Conservation (phyloP, 2,329 filamentous ascomycete species). For the Colletotrichum sp. region DNA sequence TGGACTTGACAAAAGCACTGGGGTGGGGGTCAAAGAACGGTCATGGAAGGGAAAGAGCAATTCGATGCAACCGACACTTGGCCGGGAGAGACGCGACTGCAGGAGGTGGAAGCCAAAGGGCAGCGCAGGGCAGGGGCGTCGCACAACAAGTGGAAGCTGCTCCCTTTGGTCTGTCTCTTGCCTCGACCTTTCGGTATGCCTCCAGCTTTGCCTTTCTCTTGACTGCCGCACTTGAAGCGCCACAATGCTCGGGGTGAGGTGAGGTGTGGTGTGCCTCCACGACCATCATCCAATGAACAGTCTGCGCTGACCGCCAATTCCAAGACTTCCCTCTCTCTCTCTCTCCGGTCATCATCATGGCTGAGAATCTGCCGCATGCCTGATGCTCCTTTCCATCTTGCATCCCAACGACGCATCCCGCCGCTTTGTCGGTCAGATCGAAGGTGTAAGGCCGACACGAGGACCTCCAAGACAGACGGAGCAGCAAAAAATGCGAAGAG, state of each 20-base stretch:
- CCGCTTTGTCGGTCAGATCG: conserved; percentile 2
- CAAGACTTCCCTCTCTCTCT: background rate
- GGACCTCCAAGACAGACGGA: background rate
- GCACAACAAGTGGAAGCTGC: background rate
- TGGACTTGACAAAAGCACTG: background rate
- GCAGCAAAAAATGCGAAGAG: background rate
- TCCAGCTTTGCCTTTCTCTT: background rate
- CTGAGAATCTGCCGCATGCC: background rate
- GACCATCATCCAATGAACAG: background rate
- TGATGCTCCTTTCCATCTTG: background rate
- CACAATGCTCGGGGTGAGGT: background rate
- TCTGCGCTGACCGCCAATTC: background rate
- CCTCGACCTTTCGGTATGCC: background rate
- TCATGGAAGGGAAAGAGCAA: background rate
- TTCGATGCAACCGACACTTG: background rate
- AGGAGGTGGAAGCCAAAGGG: background rate
- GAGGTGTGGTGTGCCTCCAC: background rate
- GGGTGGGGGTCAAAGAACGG: background rate
- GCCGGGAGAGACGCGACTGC: background rate
- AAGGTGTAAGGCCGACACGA: background rate
- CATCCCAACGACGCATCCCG: background rate
- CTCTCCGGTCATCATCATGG: background rate
- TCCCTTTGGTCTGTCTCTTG: background rate
- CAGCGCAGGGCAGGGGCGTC: background rate
- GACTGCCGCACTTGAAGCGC: background rate